Evolutionary conservation across 108 stramenopile species (phyloP).

Genomic region (Thalassiosira profunda): DNA sequence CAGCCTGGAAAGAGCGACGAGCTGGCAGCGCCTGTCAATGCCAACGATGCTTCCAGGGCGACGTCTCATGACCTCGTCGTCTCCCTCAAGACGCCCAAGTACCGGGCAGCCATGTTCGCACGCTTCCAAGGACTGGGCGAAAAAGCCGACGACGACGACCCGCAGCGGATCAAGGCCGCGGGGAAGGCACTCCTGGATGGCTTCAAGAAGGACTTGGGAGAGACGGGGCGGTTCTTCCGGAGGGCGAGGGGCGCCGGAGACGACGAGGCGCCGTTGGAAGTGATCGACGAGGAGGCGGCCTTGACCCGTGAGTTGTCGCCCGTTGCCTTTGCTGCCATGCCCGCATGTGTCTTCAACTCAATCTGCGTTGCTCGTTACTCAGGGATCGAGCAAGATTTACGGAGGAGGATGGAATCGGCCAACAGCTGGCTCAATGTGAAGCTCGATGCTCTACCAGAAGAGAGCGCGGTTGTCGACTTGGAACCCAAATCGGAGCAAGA

Average conservation of each 20-base stretch:
- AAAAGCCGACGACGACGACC: background rate
- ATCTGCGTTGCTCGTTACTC: too few species aligned
- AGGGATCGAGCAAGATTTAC: background rate
- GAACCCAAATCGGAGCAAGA: too few species aligned
- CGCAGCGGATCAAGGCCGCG: too few species aligned
- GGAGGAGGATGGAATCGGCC: slow-evolving; percentile 4
- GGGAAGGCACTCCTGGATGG: background rate
- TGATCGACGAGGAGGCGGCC: too few species aligned
- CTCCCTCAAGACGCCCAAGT: background rate
- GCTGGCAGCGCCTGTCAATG: background rate
- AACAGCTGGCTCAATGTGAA: background rate
- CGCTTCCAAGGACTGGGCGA: background rate
- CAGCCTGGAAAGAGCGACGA: too few species aligned
- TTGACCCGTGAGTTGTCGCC: too few species aligned
- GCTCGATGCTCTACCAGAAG: too few species aligned
- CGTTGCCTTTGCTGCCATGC: too few species aligned
- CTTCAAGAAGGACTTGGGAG: background rate
- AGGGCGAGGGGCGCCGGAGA: background rate
- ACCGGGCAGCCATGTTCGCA: background rate
- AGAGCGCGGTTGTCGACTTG: too few species aligned
- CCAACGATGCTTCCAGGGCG: background rate
- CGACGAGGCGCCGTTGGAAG: too few species aligned
- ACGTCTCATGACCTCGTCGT: background rate
- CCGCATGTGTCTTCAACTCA: too few species aligned
- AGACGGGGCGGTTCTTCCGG: background rate